Evolutionary conservation across 495 filamentous ascomycete species (phyloP), one percentile per base, ranked within the genome.

Genomic region (Rhypophila decipiens): DNA sequence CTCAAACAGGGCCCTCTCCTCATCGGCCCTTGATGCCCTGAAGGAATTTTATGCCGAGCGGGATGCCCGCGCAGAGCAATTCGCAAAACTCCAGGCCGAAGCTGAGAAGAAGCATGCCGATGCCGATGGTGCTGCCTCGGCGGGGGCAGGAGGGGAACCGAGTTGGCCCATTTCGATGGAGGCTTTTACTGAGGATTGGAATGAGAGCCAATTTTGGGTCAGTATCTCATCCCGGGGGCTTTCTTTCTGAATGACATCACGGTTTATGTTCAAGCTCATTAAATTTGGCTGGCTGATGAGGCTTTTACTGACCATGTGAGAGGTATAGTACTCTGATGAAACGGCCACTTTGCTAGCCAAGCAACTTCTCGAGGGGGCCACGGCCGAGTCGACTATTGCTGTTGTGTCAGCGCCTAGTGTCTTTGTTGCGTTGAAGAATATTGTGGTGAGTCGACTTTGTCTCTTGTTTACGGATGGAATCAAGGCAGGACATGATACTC

Each of bases 131-230:
- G 29, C 7, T 7, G 65, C 49, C 56, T 44, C 5, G 46, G 19
- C 24, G 36, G n/a, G n/a, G 20, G 12, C 24, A 9, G 17, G 33
- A 41, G 9, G 24, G 17, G 2, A 22, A 38, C 9, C 36, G 36
- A 8, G 13, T 23, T 12, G 39, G 21, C 58, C 58, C 66, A 33
- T 50, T 86, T 24, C 75, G 5, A 91, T 91, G 74, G 82, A 85
- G 3, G 68, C 75, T 12, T 91, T 91, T 61, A 66, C 70, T 1
- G 87, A 91, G 67, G 83, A 90, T 60, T 91, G 87, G 87, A 85
- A 90, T 47, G 75, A 84, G 46, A 82, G 76, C 45, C 87, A 91
- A 61, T 89, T 90, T 57, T 87, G 85, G 84, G 81, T 85, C 64
- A 0, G 70, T 59, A 9, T 22, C 17, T 34, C 12, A 12, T 23